Evolutionary conservation across 345 rosid species (phyloP).

Genomic region (Theobroma cacao): DNA sequence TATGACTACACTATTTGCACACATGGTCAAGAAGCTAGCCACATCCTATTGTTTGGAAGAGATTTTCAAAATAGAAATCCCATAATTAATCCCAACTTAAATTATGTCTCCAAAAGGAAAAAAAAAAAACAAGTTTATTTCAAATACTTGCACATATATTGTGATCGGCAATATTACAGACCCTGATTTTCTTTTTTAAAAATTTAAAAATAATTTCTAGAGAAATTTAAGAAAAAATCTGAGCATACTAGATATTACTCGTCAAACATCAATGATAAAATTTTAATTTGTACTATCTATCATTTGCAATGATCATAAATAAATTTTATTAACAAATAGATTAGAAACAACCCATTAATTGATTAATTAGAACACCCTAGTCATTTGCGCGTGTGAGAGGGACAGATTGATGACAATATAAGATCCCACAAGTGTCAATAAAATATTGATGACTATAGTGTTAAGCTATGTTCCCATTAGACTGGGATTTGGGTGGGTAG

Average conservation of each 20-base stretch:
- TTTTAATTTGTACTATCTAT: not conserved
- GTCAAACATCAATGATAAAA: not conserved
- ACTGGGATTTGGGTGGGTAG: conserved; percentile 65
- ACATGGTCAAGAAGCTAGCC: not conserved
- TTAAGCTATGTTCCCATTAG: conserved; percentile 38
- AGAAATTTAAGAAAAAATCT: not conserved
- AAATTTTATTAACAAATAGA: not conserved
- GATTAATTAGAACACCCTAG: not conserved
- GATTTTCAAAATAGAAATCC: not conserved
- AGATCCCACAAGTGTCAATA: conserved; percentile 13
- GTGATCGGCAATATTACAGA: not conserved
- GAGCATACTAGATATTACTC: not conserved
- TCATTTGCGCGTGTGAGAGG: not conserved
- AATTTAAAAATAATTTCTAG: not conserved
- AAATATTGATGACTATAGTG: conserved; percentile 8
- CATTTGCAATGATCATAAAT: not conserved
- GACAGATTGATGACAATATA: not conserved
- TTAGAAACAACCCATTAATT: not conserved
- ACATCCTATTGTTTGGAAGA: not conserved
- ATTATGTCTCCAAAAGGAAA: not conserved
- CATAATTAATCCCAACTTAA: not conserved
- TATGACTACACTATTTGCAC: not conserved
- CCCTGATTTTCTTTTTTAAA: not conserved
- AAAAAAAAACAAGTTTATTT: too few relatives aligned
- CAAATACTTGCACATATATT: too few relatives aligned